A percentile compares a stretch with the other conserved stretches of the same genome.
These are phyloP conservation scores for Macroventuria anomochaeta DNA, from an alignment of 2,329 filamentous ascomycete species.

Conservation along the genomic window DNA sequence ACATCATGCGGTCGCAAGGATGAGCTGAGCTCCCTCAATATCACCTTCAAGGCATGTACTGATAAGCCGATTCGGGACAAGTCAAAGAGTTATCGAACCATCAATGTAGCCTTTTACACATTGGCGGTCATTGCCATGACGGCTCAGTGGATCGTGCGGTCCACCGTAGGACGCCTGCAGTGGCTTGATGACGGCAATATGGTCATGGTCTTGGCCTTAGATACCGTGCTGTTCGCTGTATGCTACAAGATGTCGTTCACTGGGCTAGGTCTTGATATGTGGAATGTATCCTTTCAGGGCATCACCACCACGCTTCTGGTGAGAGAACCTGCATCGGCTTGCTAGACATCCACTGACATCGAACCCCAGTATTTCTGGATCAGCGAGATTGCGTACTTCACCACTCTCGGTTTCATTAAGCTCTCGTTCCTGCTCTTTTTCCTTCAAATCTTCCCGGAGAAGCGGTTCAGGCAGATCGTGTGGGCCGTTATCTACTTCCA, in stretches of 20 bases:
- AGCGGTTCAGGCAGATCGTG: slow-evolving; percentile 19
- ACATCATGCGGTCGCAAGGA: slow-evolving; percentile 5
- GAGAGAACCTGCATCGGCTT: neutral
- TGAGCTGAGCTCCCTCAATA: neutral
- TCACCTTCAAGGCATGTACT: slow-evolving; percentile 2
- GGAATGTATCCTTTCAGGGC: slow-evolving; percentile 2
- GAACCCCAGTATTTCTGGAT: slow-evolving; percentile 31
- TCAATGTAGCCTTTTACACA: slow-evolving; percentile 8
- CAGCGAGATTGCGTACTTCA: slow-evolving; percentile 42
- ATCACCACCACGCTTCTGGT: slow-evolving; percentile 22
- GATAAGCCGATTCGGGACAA: slow-evolving; percentile 11
- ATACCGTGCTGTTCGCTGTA: slow-evolving; percentile 10
- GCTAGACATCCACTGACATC: neutral
- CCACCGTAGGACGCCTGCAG: slow-evolving; percentile 2
- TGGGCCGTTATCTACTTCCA: slow-evolving; percentile 24
- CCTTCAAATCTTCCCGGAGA: slow-evolving; percentile 36
- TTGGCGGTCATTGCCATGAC: neutral
- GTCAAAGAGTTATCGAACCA: slow-evolving; percentile 2
- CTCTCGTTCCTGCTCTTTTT: slow-evolving; percentile 37
- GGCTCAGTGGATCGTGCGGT: slow-evolving; percentile 5
- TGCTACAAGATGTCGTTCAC: slow-evolving; percentile 20
- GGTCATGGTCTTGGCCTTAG: slow-evolving; percentile 2
- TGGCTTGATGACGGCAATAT: slow-evolving; percentile 9
- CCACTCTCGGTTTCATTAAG: slow-evolving; percentile 30
- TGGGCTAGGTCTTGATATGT: slow-evolving; percentile 20